Evolutionary conservation across 208 protist genomes (phyloP), one percentile per base, ranked within the genome.

Genomic region (Herpetomonas samuelpessoai): DNA sequence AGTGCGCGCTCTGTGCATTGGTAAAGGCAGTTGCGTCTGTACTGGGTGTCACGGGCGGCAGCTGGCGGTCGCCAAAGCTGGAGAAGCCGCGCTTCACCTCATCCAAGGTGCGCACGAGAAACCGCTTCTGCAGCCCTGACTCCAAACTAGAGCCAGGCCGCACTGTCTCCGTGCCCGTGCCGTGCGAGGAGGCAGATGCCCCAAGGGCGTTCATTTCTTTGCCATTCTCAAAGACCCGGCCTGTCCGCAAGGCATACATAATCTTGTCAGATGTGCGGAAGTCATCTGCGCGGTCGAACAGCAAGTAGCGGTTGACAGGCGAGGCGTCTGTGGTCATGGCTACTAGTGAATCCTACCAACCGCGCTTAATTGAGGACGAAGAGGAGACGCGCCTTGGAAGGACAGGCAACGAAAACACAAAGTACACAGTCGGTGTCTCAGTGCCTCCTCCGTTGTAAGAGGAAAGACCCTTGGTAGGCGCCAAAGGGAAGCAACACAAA

Each of bases 221-320:
- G 1, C 26, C 19, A 41, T 28, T 31, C 27, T 48, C 24, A 25
- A 65, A 69, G 19, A 74, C 53, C 25, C 48, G 58, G 57, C 71
- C 39, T 30, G 78, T 39, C n/a, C 60, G 64, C 21, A 94, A 50
- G 1, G 88, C 82, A 58, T 92, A 95, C 48, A 65, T 31, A 9
- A 95, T 72, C 68, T 92, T 91, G 59, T 83, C 83, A 24, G 62
- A 39, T 18, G 78, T 79, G 45, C 71, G 54, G 47, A 95, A 92
- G 25, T 87, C 81, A 57, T 86, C 58, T 21, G 79, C 45, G 16
- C 64, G 74, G 35, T 69, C 39, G 52, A 92, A 90, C 21, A 95
- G 67, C 47, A 95, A 69, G 46, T 91, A 91, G 25, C 74, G 77
- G 44, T 91, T 91, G 3, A 91, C 71, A 0, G 88, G 88, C 0